phyloP scores from a whole-genome alignment of 495 filamentous ascomycete species.

The Penicillium longicatenatum region DNA sequence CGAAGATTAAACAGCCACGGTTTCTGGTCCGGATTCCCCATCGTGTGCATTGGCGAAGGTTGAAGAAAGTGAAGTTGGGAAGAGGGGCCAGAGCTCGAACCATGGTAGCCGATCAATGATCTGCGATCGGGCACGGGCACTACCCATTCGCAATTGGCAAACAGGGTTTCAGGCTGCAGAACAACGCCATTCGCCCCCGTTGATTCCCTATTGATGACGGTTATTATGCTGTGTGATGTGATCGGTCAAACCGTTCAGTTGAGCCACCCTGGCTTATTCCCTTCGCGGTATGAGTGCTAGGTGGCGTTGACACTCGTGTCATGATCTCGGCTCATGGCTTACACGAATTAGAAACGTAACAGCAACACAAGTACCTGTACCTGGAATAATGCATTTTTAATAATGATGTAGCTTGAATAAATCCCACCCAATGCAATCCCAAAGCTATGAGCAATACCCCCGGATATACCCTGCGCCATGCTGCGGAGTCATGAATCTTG shows the following conservation, averaged over 20 bases:
- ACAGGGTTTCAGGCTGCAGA: background rate
- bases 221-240: no score
- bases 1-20: constrained; percentile 31
- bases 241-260: no score
- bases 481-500: constrained; percentile 10
- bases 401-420: no score
- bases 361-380: background rate
- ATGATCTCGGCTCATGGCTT: no score
- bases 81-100: constrained; percentile 4
- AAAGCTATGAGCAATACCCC: constrained; percentile 2
- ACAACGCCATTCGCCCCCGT: no score
- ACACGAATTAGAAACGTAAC: background rate
- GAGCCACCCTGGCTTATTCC: no score
- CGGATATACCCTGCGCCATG: constrained; percentile 23
- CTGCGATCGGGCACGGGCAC: background rate
- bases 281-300: no score
- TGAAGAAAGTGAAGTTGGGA: background rate
- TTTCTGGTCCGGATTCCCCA: constrained; percentile 1
- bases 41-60: background rate
- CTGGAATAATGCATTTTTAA: no score
- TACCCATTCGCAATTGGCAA: background rate
- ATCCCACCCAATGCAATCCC: background rate
- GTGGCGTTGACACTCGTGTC: no score
- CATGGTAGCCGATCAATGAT: constrained; percentile 3
- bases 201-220: no score